phyloP scores from a whole-genome alignment of 768 basidiomycete species.

The Pleurotus platypus region DNA sequence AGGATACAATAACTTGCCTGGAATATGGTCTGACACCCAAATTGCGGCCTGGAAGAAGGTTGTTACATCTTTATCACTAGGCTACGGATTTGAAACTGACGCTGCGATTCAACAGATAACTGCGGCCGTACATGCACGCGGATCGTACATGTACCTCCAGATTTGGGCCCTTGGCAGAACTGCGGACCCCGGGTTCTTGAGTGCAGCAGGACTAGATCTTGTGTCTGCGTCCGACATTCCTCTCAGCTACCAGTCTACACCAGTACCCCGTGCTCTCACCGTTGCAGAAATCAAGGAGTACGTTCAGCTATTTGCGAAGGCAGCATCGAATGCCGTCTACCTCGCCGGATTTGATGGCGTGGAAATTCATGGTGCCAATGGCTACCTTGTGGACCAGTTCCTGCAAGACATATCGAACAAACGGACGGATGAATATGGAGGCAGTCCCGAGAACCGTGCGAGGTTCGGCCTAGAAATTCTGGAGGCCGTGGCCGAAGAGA shows the following conservation, averaged over 20 bases:
- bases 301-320: slow-evolving; percentile 32
- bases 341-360: slow-evolving; percentile 56
- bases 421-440: slow-evolving; percentile 52
- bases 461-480: slow-evolving; percentile 42
- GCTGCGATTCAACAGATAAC: slow-evolving; percentile 36
- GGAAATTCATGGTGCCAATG: slow-evolving; percentile 34
- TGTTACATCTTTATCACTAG: slow-evolving; percentile 11
- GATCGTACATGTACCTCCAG: slow-evolving; percentile 49
- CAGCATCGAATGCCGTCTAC: slow-evolving; percentile 35
- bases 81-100: neutral
- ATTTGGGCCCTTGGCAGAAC: slow-evolving; percentile 54
- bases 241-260: slow-evolving; percentile 6
- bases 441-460: slow-evolving; percentile 41
- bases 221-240: slow-evolving; percentile 29
- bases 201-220: slow-evolving; percentile 28
- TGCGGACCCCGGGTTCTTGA: slow-evolving; percentile 28
- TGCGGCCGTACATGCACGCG: slow-evolving; percentile 49
- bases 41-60: slow-evolving; percentile 53
- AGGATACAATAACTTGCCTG: slow-evolving; percentile 49
- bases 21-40: slow-evolving; percentile 35
- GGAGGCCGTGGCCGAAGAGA: slow-evolving; percentile 30
- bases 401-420: slow-evolving; percentile 35
- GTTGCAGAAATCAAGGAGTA: slow-evolving; percentile 34
- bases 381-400: slow-evolving; percentile 40
- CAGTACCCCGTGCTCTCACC: slow-evolving; percentile 27